Conservation (phyloP, 1,139 yeast species). For the Suhomyces ambrosiae region DNA sequence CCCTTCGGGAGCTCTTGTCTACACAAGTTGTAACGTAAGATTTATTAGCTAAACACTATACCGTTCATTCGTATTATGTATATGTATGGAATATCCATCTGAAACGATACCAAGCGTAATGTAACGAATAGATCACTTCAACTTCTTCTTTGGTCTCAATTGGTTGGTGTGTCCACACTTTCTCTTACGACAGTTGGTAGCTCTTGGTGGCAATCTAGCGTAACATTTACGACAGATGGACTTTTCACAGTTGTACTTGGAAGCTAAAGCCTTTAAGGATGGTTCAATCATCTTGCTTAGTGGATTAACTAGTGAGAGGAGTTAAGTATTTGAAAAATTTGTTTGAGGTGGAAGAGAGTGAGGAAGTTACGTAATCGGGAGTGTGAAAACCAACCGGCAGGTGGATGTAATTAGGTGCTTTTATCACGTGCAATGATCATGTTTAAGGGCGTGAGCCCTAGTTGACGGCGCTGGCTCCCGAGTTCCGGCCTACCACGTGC, state of each 20-base stretch:
- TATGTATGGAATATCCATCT: constrained; percentile 7
- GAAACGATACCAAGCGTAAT: constrained; percentile 2
- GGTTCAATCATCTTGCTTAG: constrained; percentile 82
- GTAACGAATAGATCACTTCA: constrained; percentile 68
- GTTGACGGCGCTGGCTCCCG: no score
- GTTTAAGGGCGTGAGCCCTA: no score
- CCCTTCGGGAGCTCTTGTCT: neutral
- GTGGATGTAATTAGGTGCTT: no score
- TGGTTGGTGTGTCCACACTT: constrained; percentile 99
- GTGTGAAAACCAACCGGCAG: neutral
- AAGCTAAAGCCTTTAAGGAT: constrained; percentile 97
- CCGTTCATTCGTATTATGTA: constrained; percentile 7
- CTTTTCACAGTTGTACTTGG: constrained; percentile 99
- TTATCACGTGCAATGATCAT: no score
- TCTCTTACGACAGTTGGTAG: constrained; percentile 99
- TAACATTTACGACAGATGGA: constrained; percentile 99
- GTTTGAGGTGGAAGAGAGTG: constrained; percentile 7
- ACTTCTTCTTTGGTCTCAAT: constrained; percentile 99
- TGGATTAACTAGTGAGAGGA: constrained; percentile 10
- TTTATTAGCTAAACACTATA: constrained; percentile 16
- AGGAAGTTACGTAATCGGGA: constrained; percentile 7
- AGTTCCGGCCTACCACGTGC: no score
- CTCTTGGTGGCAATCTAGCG: constrained; percentile 99
- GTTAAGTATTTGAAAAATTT: constrained; percentile 8
- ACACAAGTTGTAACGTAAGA: constrained; percentile 12